Base-by-base conservation (phyloP, 352 stramenopile species). In the Globisporangium nodosum region DNA sequence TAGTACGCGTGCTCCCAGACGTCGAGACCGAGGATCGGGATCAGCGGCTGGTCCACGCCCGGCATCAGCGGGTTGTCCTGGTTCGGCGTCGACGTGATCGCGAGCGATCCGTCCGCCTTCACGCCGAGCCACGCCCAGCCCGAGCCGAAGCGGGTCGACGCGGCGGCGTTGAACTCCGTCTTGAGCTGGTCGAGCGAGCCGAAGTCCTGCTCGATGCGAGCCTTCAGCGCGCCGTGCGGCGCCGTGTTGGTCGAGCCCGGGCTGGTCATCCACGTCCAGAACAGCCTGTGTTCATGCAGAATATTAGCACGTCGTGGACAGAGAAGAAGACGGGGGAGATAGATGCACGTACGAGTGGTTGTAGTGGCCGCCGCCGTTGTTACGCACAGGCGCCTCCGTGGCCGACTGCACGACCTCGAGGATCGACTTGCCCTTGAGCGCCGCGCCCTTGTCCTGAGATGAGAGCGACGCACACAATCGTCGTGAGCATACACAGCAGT, bases 1-100 rank as follows among this genome's bases (percentile, higher is more conserved):
- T 98, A 98, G 74, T 98, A 98, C 11, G 91, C 88, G 72, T 98
- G 92, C 73, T 99, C 94, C 96, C 96, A 99, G 46, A 98, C 92
- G 72, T 99, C 93, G 30, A 96, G 70, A 20, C 89, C 92, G 40
- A 99, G 78, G 63, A 99, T 98, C 42, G 94, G 94, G 71, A 97
- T 90, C 68, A 96, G 78, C 13, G 81, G 74, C 59, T 80, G 60
- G 64, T 90, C 79, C 49, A 88, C 76, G 58, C 74, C 66, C 54
- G 84, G 84, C 84, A 93, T 93, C n/a, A 93, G 65, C 56, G 84
- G 84, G 72, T 93, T 93, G 76, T 93, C 84, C 85, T 99, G 97
- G 85, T 99, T 99, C 49, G 92, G 81, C 39, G 95, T 98, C 50
- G 88, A 93, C 40, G 96, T 96, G 69, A 99, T 95, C 60, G 91